Evolutionary conservation across 345 rosid genomes (phyloP).

Genomic region (Clausena lansium): DNA sequence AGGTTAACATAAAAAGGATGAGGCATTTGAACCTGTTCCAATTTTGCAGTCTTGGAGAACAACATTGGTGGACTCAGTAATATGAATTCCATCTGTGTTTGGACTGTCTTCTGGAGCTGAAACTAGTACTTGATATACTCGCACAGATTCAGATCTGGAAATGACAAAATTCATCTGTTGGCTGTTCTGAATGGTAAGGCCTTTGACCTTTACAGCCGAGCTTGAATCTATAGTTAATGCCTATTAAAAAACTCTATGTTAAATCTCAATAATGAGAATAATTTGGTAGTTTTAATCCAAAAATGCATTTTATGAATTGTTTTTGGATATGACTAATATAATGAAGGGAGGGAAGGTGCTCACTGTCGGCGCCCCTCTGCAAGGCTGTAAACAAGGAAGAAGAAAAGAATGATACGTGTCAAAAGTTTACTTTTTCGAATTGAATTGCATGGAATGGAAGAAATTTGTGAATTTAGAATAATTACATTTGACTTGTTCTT

Average conservation of each 20-base stretch:
- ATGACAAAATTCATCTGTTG: constrained; percentile 94
- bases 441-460: constrained; percentile 8
- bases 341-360: constrained; percentile 20
- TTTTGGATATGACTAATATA: constrained; percentile 14
- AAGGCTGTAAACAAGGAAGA: constrained; percentile 62
- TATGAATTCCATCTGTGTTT: constrained; percentile 94
- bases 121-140: constrained; percentile 60
- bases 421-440: constrained; percentile 15
- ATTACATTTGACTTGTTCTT: constrained; percentile 81
- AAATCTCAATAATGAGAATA: constrained; percentile 13
- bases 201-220: constrained; percentile 65
- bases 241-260: constrained; percentile 39
- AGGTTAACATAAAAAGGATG: not conserved
- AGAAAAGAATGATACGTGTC: constrained; percentile 20
- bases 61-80: constrained; percentile 74
- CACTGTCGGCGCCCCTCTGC: constrained; percentile 89
- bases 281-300: not conserved
- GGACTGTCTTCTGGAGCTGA: constrained; percentile 93
- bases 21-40: constrained; percentile 72
- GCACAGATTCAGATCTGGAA: constrained; percentile 58
- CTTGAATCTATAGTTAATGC: constrained; percentile 93
- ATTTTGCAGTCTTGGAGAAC: constrained; percentile 82
- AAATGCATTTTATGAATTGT: not conserved
- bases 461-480: constrained; percentile 15
- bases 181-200: constrained; percentile 83